Conservation (phyloP, 148 eudicot genomes). For the Simmondsia chinensis region DNA sequence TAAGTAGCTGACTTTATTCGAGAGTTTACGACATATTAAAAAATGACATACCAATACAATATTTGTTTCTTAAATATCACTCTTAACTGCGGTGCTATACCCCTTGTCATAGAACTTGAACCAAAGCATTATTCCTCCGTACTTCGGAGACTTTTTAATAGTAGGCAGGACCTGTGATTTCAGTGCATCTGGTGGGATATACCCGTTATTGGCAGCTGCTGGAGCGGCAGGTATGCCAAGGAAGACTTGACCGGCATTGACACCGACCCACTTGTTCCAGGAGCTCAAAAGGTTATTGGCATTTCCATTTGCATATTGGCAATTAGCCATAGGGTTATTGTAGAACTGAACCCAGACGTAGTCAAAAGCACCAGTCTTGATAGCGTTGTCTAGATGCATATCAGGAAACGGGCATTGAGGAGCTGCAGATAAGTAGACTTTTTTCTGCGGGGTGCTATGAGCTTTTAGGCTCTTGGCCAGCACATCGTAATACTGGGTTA, state of each 20-base stretch:
- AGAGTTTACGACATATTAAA: no score
- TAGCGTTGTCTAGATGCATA: conserved; percentile 5
- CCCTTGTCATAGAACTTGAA: conserved; percentile 16
- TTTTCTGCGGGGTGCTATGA: conserved; percentile 9
- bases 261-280: conserved; percentile 11
- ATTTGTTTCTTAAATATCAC: conserved; percentile 9
- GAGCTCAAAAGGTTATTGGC: conserved; percentile 6
- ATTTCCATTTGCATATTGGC: conserved; percentile 15
- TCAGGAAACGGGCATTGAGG: conserved; percentile 34
- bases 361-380: conserved; percentile 26
- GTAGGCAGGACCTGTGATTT: conserved; percentile 16
- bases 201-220: conserved; percentile 12
- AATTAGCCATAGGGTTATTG: conserved; percentile 14
- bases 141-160: conserved; percentile 15
- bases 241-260: conserved; percentile 10
- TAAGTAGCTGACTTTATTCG: no score
- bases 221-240: conserved; percentile 22
- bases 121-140: conserved; percentile 32
- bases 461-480: conserved; percentile 22
- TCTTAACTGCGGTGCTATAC: conserved; percentile 15
- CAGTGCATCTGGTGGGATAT: conserved; percentile 15
- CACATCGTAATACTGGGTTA: conserved; percentile 20
- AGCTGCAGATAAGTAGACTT: conserved; percentile 23
- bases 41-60: no score
- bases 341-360: conserved; percentile 33